Percentiles rank a stretch among this genome's conserved stretches.
These are phyloP conservation scores for Cladosporium sphaerospermum DNA, from an alignment of 2,329 filamentous ascomycete genomes.

Conservation along the genomic window DNA sequence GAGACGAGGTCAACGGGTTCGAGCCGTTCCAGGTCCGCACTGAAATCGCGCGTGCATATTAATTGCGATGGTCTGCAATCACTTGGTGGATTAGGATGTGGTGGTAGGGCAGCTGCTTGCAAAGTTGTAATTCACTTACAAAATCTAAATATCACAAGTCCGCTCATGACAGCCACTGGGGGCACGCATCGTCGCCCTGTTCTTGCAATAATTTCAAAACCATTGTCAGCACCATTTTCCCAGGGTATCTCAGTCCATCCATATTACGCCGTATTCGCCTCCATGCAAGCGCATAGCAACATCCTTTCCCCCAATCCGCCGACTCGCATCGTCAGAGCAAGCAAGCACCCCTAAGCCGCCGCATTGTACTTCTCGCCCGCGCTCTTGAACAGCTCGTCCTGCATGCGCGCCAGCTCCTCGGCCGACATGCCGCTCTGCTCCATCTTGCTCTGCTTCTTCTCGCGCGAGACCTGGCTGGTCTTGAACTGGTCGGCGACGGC, in stretches of 20 bases:
- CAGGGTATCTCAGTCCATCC: background rate
- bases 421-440: slow-evolving; percentile 88
- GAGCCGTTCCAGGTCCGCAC: no score
- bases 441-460: slow-evolving; percentile 96
- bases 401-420: slow-evolving; percentile 80
- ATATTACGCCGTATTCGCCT: background rate
- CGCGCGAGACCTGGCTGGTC: slow-evolving; percentile 85
- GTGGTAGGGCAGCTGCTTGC: no score
- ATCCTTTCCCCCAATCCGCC: background rate
- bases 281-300: background rate
- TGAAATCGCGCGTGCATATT: no score
- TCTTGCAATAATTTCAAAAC: no score
- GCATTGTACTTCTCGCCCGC: slow-evolving; percentile 66
- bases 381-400: slow-evolving; percentile 84
- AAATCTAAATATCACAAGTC: no score
- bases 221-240: background rate
- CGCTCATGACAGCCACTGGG: no score
- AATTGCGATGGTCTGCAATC: no score
- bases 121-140: no score
- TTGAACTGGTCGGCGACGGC: slow-evolving; percentile 88
- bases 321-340: background rate
- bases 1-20: no score
- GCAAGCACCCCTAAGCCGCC: slow-evolving; percentile 2
- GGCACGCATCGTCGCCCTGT: no score
- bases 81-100: no score